These are phyloP conservation scores for Colletotrichum somersetense DNA, from an alignment of 2,329 filamentous ascomycete genomes.

Conservation along the genomic window DNA sequence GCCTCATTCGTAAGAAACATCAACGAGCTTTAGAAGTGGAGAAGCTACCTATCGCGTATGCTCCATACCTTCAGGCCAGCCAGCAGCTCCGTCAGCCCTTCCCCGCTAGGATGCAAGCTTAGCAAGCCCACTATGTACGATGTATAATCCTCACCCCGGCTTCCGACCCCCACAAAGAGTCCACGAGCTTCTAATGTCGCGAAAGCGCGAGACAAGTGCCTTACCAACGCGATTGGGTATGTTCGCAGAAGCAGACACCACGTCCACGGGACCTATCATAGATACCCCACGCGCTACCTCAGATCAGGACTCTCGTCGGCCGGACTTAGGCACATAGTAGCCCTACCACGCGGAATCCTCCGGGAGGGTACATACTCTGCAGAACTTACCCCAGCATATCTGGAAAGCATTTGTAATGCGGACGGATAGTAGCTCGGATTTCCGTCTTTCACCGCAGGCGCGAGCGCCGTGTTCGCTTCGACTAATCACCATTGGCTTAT, in stretches of 20 bases:
- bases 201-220: background rate
- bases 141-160: background rate
- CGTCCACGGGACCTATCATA: background rate
- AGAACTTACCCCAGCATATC: too few relatives aligned
- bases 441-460: background rate
- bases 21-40: background rate
- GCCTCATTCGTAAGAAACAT: background rate
- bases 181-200: constrained; percentile 21
- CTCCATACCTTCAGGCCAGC: background rate
- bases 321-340: background rate
- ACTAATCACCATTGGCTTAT: background rate
- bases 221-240: background rate
- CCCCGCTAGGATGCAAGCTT: constrained; percentile 16
- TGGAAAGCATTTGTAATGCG: constrained; percentile 6
- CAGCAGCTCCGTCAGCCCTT: background rate
- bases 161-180: background rate
- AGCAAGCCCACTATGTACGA: constrained; percentile 6
- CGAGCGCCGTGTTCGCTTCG: background rate
- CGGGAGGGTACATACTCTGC: too few relatives aligned
- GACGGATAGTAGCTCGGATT: constrained; percentile 6
- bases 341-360: background rate
- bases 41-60: background rate
- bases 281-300: background rate
- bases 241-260: background rate
- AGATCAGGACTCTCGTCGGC: background rate